Base-by-base conservation (phyloP, 2,329 filamentous ascomycete species). In the Botrytis aclada region DNA sequence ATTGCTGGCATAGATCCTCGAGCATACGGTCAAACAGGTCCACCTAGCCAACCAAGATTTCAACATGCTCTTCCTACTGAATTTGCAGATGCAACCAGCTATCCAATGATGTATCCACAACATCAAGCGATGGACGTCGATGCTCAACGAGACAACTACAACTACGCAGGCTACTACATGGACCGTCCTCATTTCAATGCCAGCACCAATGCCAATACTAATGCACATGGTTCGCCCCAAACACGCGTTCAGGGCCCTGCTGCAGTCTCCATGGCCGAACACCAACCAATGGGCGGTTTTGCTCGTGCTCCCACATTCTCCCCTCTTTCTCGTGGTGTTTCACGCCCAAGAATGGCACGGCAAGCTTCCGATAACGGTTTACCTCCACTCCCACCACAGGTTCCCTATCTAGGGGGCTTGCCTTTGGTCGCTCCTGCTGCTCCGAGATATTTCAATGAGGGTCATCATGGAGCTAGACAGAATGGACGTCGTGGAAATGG, bases 111-210 rank as follows among this genome's bases (percentile, higher is more conserved):
- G 18, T 41, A 56, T 43, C n/a, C n/a, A 29, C 37, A 69, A 14
- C 18, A 37, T 8, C 66, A 43, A 25, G 29, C 43, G 4, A 45
- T 70, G 16, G 29, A 62, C 12, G 16, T 12, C 22, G n/a, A 61
- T n/a, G 39, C 20, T 4, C 67, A 61, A 20, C 39, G 39, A 20
- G 34, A 60, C 10, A 54, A 54, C 20, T 29, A 62, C 12, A 61
- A 61, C 20, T 70, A 70, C 18, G 39, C 60, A 58, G n/a, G 58
- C 18, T 66, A 66, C 34, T 66, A 66, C 16, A 41, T 54, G 22
- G 43, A 51, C 3, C 41, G 12, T 4, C 18, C 18, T 56, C n/a
- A 18, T 56, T 29, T 56, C 41, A 56, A 66, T 66, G n/a, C 22
- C 25, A 29, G 37, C n/a, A 39, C 41, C 43, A 32, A n/a, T 56